Conservation (phyloP, 208 protist genomes). For the Trichomonas gallinae region DNA sequence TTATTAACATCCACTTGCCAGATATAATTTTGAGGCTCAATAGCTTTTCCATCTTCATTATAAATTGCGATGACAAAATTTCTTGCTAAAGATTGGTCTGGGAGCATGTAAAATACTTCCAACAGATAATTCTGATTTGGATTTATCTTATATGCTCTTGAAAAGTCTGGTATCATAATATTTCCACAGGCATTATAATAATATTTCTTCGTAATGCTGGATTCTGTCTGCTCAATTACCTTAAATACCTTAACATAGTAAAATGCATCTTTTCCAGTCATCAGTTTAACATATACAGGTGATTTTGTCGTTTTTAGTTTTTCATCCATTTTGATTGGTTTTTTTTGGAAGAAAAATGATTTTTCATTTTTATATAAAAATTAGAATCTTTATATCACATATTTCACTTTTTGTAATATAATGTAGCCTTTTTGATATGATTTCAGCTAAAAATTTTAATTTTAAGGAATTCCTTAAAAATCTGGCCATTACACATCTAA, state of each 20-base stretch:
- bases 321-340: too few species aligned
- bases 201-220: too few species aligned
- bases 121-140: neutral
- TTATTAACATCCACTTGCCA: neutral
- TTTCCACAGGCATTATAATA: neutral
- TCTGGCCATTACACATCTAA: too few species aligned
- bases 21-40: neutral
- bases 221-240: neutral
- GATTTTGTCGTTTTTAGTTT: neutral
- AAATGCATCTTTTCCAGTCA: neutral
- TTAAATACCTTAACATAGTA: neutral
- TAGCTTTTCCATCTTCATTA: neutral
- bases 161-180: neutral
- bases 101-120: neutral
- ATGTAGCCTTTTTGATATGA: too few species aligned
- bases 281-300: neutral
- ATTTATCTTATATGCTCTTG: neutral
- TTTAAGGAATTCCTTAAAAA: too few species aligned
- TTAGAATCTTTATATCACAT: too few species aligned
- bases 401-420: too few species aligned
- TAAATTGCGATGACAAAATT: neutral
- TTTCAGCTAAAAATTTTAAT: too few species aligned
- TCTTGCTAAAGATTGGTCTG: neutral
- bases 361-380: too few species aligned
- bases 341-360: too few species aligned